phyloP scores from a whole-genome alignment of 1,284 basidiomycete genomes.

The Thecaphora thlaspeos region DNA sequence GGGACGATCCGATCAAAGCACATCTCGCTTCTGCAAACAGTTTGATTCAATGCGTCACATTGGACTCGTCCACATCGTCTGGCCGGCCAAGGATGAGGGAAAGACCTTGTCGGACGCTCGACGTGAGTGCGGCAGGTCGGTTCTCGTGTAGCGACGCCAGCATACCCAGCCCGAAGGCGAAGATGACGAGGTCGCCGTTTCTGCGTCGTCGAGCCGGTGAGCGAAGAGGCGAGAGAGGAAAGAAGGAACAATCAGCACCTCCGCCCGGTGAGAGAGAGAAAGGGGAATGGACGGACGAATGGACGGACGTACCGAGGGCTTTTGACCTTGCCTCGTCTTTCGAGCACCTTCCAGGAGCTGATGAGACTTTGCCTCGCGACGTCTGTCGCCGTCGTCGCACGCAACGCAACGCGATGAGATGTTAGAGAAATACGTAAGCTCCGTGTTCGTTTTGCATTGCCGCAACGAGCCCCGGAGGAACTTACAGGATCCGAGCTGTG shows the following conservation, averaged over 20 bases:
- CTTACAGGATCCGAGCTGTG: conserved; percentile 32
- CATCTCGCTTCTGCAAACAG: too few species aligned
- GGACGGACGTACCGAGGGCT: background rate
- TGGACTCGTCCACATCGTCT: background rate
- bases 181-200: conserved; percentile 30
- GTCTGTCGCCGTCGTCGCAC: conserved; percentile 5
- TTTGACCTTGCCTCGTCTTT: conserved; percentile 22
- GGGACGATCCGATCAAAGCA: too few species aligned
- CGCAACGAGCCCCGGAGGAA: background rate
- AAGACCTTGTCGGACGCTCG: conserved; percentile 5
- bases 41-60: background rate
- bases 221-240: background rate
- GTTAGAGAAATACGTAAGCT: too few species aligned
- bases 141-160: conserved; percentile 36
- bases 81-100: conserved; percentile 11
- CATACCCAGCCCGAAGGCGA: conserved; percentile 30
- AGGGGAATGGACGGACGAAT: too few species aligned
- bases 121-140: conserved; percentile 18
- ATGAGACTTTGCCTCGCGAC: conserved; percentile 23
- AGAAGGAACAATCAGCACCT: background rate
- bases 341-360: conserved; percentile 19
- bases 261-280: too few species aligned
- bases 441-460: background rate
- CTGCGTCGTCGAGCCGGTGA: conserved; percentile 2
- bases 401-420: background rate